Percentiles rank a stretch among this genome's conserved stretches.
Evolutionary conservation across 139 green algal genomes (phyloP).

Genomic region (Haematococcus lacustris): DNA sequence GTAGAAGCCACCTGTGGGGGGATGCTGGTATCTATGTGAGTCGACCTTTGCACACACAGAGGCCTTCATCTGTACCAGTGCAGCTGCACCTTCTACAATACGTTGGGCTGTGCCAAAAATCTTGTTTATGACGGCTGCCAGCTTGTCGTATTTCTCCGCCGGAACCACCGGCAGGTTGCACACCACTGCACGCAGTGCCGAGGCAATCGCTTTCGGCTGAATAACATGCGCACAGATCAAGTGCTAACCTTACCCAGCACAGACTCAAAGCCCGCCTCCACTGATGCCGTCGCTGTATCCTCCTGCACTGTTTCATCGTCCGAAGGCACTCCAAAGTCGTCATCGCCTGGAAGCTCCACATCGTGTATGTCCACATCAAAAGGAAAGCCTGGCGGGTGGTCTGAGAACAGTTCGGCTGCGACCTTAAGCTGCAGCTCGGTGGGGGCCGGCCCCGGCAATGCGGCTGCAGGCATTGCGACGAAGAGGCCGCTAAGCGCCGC

Average conservation of each 20-base stretch:
- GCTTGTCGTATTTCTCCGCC: constrained; percentile 92
- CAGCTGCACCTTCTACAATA: too few relatives aligned
- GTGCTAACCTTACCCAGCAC: constrained; percentile 64
- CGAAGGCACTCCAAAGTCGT: constrained; percentile 82
- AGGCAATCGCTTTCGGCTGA: not conserved
- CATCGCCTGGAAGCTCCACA: constrained; percentile 78
- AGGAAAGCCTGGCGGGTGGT: constrained; percentile 75
- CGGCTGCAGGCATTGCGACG: not conserved
- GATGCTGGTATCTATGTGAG: too few relatives aligned
- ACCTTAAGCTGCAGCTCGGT: constrained; percentile 11
- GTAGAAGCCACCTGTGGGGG: constrained; percentile 67
- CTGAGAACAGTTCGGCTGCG: constrained; percentile 31
- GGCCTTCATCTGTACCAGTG: too few relatives aligned
- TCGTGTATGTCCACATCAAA: constrained; percentile 76
- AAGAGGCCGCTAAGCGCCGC: too few relatives aligned
- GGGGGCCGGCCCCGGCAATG: too few relatives aligned
- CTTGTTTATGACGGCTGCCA: constrained; percentile 80
- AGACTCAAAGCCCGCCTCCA: constrained; percentile 87
- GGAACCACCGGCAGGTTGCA: constrained; percentile 85
- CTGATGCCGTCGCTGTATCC: constrained; percentile 71
- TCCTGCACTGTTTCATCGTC: constrained; percentile 83
- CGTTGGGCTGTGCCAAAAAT: constrained; percentile 82
- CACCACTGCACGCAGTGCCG: constrained; percentile 64
- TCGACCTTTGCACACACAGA: too few relatives aligned
- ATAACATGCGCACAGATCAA: constrained; percentile 5